Base-by-base conservation (phyloP, 352 stramenopile species). In the Phytophthora cactorum region DNA sequence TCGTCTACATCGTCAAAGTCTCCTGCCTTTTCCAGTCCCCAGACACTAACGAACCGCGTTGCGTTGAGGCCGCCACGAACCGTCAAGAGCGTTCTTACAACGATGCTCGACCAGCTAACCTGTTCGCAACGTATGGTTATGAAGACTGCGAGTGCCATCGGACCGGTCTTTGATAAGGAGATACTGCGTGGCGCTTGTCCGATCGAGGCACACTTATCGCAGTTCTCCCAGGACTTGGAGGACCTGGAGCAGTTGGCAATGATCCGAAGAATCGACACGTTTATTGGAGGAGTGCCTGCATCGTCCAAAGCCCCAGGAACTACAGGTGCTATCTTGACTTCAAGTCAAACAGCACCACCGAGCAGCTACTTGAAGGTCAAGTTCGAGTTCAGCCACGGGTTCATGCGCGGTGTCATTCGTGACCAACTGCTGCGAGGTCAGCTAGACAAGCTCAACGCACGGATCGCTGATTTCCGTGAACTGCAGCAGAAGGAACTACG, bases 131-230 rank as follows among this genome's bases (percentile, higher is more conserved):
- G 82, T 29, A 94, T 95, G 84, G 73, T 96, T 12, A 86, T 96
- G 78, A 96, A 96, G 64, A 96, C 88, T 10, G 88, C 88, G 7
- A 96, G 86, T 50, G 82, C 90, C 22, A 89, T 96, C 29, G 88
- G 85, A 6, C 70, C 82, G 4, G 64, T 78, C 6, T 96, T 96
- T 70, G 88, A 96, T 52, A 76, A 89, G 45, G 84, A 94, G 36
- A 72, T 86, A 10, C 72, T 96, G 17, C 81, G 84, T 11, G 80
- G 70, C 10, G 72, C 87, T 43, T 90, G 84, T 29, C 88, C 85
- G 3, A 95, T 96, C 59, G 77, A 81, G 44, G 84, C 81, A 1
- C 82, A 95, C 55, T 59, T 92, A n/a, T 75, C 68, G 41, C 81
- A 77, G 5, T 93, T 96, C 31, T 59, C 68, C 14, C 68, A 82